Conservation (phyloP, 768 basidiomycete species). For the Macrolepiota fuliginosa region DNA sequence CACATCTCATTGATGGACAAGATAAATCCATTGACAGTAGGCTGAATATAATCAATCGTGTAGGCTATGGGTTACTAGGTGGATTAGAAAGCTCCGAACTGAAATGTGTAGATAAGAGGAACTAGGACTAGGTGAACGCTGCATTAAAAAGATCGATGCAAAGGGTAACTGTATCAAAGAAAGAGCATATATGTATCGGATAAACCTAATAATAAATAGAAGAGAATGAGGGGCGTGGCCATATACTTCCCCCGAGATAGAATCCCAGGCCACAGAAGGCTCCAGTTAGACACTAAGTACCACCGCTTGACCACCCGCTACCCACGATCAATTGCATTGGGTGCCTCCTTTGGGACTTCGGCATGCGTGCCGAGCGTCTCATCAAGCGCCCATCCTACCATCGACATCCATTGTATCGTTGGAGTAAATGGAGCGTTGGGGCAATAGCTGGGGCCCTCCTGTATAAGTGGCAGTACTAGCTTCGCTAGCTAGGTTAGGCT, state of each 20-base stretch:
- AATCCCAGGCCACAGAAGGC: background rate
- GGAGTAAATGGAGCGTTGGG: background rate
- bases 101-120: background rate
- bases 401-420: background rate
- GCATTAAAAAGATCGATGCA: background rate
- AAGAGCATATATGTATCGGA: background rate
- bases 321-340: too few relatives aligned
- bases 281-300: background rate
- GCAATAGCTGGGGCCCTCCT: background rate
- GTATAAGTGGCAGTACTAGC: background rate
- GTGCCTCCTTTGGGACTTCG: background rate
- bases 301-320: too few relatives aligned
- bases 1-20: constrained; percentile 1
- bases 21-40: background rate
- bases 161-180: background rate
- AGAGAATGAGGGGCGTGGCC: background rate
- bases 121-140: background rate
- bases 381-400: background rate
- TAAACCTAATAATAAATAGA: constrained; percentile 1
- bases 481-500: background rate
- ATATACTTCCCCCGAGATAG: background rate
- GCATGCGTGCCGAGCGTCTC: background rate
- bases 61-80: background rate
- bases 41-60: background rate
- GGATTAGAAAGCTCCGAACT: background rate